phyloP scores from a whole-genome alignment of 1,284 basidiomycete species.

The Cystobasidium slooffiae region DNA sequence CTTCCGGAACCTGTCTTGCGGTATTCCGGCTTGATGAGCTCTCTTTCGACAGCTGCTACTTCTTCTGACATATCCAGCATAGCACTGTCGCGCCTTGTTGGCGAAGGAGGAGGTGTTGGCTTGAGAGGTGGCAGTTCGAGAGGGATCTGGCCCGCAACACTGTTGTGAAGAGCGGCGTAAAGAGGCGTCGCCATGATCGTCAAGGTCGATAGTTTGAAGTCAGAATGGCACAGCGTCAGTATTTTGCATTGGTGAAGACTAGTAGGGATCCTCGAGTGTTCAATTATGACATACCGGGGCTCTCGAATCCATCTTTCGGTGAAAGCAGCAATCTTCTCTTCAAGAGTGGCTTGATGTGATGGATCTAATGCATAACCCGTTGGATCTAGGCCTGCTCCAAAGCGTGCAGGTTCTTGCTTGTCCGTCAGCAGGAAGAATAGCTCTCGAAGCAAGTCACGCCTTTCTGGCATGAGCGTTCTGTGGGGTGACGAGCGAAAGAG shows the following conservation, averaged over 20 bases:
- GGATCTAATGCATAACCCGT: constrained; percentile 36
- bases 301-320: constrained; percentile 29
- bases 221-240: background rate
- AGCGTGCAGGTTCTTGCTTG: constrained; percentile 35
- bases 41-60: constrained; percentile 40
- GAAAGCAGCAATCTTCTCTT: constrained; percentile 45
- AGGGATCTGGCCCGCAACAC: constrained; percentile 24
- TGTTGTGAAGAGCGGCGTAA: background rate
- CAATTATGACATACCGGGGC: constrained; percentile 31
- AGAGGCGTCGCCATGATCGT: background rate
- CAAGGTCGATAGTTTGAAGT: background rate
- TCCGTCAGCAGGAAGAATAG: constrained; percentile 49
- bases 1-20: background rate
- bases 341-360: background rate
- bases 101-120: constrained; percentile 30
- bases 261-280: background rate
- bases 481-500: background rate
- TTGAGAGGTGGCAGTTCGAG: constrained; percentile 26
- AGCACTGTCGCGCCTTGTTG: constrained; percentile 30
- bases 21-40: constrained; percentile 43
- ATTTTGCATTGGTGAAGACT: background rate
- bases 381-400: constrained; percentile 47
- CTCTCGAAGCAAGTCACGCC: constrained; percentile 43
- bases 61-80: constrained; percentile 40
- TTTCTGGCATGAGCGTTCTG: constrained; percentile 37